Conservation (phyloP, 495 filamentous ascomycete genomes). For the Aspergillus diversus region DNA sequence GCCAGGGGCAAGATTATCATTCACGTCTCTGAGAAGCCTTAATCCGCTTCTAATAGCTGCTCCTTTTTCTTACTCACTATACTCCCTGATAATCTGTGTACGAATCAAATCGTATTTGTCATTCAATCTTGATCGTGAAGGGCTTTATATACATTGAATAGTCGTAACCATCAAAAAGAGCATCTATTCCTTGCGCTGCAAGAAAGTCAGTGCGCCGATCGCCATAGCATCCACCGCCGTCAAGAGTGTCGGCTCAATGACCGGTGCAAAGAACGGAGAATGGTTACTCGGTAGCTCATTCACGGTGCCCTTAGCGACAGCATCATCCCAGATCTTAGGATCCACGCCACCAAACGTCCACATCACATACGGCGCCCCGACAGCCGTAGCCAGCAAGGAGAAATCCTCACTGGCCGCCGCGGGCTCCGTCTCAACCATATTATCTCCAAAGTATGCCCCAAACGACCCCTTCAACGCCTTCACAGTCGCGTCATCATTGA, state of each 20-base stretch:
- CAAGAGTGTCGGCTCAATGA: conserved; percentile 60
- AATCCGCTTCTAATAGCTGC: background rate
- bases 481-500: conserved; percentile 54
- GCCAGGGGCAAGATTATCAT: conserved; percentile 74
- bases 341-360: conserved; percentile 61
- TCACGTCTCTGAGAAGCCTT: conserved; percentile 42
- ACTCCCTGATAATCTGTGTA: no score
- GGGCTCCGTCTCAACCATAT: conserved; percentile 29
- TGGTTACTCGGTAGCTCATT: conserved; percentile 58
- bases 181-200: conserved; percentile 25
- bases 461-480: conserved; percentile 45
- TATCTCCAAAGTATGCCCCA: conserved; percentile 44
- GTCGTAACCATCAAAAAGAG: background rate
- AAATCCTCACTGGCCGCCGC: conserved; percentile 59
- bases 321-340: conserved; percentile 49
- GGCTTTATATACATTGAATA: background rate
- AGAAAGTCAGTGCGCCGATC: conserved; percentile 54
- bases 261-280: conserved; percentile 62
- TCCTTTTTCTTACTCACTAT: no score
- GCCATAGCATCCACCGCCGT: conserved; percentile 59
- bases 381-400: conserved; percentile 54
- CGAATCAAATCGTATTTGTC: background rate
- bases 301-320: conserved; percentile 45
- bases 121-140: background rate
- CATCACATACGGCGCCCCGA: conserved; percentile 55